Conservation (phyloP, 106 monocot genomes). For the Iris macrosiphon region DNA sequence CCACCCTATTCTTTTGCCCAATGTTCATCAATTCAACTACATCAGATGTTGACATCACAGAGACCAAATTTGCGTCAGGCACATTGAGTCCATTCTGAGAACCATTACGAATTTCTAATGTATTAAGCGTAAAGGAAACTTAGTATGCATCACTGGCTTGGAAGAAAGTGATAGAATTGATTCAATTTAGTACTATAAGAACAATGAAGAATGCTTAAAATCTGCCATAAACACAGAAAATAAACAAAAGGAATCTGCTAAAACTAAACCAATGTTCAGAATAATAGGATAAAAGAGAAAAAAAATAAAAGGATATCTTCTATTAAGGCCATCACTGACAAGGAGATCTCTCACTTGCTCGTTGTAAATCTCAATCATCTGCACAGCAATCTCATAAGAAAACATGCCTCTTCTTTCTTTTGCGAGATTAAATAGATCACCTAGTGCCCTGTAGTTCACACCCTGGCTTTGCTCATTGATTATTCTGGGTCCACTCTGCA, state of each 20-base stretch:
- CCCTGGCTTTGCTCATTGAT: constrained; percentile 55
- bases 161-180: too few relatives aligned
- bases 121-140: constrained; percentile 57
- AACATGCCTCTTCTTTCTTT: constrained; percentile 69
- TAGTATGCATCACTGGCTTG: neutral
- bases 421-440: constrained; percentile 77
- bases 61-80: constrained; percentile 82
- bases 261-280: too few relatives aligned
- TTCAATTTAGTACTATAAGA: too few relatives aligned
- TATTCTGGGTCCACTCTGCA: constrained; percentile 80
- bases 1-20: constrained; percentile 79
- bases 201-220: too few relatives aligned
- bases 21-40: constrained; percentile 91
- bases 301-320: constrained; percentile 78
- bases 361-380: constrained; percentile 99
- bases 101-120: constrained; percentile 90
- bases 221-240: neutral
- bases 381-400: constrained; percentile 78
- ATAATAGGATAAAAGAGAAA: too few relatives aligned
- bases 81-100: constrained; percentile 91
- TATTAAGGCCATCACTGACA: constrained; percentile 58
- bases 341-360: constrained; percentile 99
- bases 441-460: constrained; percentile 88
- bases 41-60: constrained; percentile 66
- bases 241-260: neutral